Conservation (phyloP, 176 grass and related monocot species). For the Thalia dealbata region DNA sequence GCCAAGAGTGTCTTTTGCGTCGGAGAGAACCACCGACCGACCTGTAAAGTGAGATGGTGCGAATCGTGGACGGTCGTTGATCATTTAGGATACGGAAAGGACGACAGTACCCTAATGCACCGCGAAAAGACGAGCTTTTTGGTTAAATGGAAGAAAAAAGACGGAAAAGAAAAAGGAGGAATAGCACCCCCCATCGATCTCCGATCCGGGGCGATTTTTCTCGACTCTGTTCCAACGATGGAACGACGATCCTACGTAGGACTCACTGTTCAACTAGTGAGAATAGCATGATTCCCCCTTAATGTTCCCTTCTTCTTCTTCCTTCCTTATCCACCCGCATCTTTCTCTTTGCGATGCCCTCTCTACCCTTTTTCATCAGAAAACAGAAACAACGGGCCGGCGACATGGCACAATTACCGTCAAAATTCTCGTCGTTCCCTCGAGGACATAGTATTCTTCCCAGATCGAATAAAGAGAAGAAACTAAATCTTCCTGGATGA, state of each 20-base stretch:
- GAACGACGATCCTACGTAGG: neutral
- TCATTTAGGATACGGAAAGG: conserved; percentile 3
- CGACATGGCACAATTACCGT: neutral
- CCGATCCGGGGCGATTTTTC: neutral
- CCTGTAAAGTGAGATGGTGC: neutral
- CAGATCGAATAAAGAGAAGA: neutral
- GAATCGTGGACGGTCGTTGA: conserved; percentile 1
- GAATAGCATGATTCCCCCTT: neutral
- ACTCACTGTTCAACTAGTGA: neutral
- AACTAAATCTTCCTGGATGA: neutral
- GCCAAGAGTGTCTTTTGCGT: neutral
- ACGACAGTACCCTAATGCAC: neutral
- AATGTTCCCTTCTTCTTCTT: neutral
- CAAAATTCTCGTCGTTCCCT: neutral
- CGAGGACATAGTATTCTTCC: neutral
- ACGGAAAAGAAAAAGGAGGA: neutral
- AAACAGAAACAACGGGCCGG: neutral
- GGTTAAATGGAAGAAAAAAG: too few species aligned
- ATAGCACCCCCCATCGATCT: neutral
- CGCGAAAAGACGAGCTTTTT: conserved; percentile 2
- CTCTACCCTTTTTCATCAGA: neutral
- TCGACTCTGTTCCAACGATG: neutral
- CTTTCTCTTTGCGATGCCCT: neutral
- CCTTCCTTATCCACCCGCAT: neutral
- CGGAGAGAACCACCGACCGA: neutral